These are phyloP conservation scores for Ceratobasidium sp. DNA, from an alignment of 1,284 basidiomycete species.

Conservation along the genomic window DNA sequence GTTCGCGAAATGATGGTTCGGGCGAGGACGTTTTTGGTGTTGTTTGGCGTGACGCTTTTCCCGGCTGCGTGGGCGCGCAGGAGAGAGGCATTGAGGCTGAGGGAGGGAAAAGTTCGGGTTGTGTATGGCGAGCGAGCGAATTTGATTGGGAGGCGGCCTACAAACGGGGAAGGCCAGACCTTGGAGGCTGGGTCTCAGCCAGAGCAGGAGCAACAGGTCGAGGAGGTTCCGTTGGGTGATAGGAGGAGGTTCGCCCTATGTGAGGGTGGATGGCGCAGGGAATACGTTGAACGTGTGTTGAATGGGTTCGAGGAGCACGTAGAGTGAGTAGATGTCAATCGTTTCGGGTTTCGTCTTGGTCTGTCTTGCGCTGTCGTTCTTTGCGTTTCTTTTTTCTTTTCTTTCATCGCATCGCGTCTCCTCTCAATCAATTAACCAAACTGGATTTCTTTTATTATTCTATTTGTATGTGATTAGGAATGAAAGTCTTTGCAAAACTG, in stretches of 20 bases:
- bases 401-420: background rate
- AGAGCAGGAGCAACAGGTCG: background rate
- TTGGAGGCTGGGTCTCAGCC: conserved; percentile 49
- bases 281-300: conserved; percentile 32
- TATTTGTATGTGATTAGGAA: conserved; percentile 9
- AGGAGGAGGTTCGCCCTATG: background rate
- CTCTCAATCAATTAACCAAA: too few species aligned
- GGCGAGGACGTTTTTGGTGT: conserved; percentile 60
- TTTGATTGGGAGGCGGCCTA: conserved; percentile 49
- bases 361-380: background rate
- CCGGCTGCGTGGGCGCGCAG: conserved; percentile 79
- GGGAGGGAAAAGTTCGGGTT: conserved; percentile 72
- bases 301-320: conserved; percentile 36
- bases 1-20: conserved; percentile 60
- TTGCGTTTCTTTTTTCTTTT: background rate
- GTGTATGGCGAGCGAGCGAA: conserved; percentile 60
- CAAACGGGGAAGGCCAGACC: conserved; percentile 35
- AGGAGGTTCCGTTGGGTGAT: conserved; percentile 18
- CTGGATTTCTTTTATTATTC: conserved; percentile 3
- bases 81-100: conserved; percentile 61
- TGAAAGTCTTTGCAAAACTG: background rate
- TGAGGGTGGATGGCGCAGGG: conserved; percentile 10
- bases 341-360: background rate
- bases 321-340: background rate
- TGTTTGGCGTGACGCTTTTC: conserved; percentile 69